A percentile compares a stretch with the other conserved stretches of the same genome.
These are phyloP conservation scores for Inonotus obliquus DNA, from an alignment of 1,284 basidiomycete genomes.

Conservation along the genomic window DNA sequence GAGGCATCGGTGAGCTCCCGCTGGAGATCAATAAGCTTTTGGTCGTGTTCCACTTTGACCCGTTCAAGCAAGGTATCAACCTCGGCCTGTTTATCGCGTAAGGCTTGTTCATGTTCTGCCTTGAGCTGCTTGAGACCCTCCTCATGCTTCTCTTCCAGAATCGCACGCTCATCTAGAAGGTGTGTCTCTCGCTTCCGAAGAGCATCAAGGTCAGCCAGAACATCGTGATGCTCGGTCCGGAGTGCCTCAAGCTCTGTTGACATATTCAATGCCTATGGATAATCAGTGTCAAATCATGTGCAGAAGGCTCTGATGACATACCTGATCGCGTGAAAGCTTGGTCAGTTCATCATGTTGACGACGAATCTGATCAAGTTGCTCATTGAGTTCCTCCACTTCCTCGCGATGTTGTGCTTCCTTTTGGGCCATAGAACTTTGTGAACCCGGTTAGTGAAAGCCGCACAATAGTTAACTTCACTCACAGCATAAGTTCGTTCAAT, in stretches of 20 bases:
- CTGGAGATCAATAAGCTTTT: slow-evolving; percentile 33
- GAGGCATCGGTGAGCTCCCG: slow-evolving; percentile 41
- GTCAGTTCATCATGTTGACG: slow-evolving; percentile 78
- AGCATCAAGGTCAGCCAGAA: slow-evolving; percentile 48
- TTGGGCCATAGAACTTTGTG: slow-evolving; percentile 82
- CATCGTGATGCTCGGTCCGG: slow-evolving; percentile 53
- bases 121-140: slow-evolving; percentile 8
- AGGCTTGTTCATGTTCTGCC: slow-evolving; percentile 32
- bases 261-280: slow-evolving; percentile 71
- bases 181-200: slow-evolving; percentile 53
- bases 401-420: slow-evolving; percentile 87
- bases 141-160: slow-evolving; percentile 33
- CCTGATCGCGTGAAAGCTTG: slow-evolving; percentile 77
- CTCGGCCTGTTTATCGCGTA: slow-evolving; percentile 27
- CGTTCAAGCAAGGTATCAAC: slow-evolving; percentile 18
- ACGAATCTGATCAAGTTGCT: slow-evolving; percentile 62
- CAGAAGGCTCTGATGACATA: slow-evolving; percentile 28
- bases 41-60: slow-evolving; percentile 29
- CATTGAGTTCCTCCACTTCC: slow-evolving; percentile 62
- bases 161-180: slow-evolving; percentile 45
- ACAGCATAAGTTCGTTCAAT: slow-evolving; percentile 87
- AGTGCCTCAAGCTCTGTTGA: slow-evolving; percentile 77
- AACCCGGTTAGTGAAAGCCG: not conserved
- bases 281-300: not conserved
- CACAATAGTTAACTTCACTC: slow-evolving; percentile 28